Conservation (phyloP, 345 rosid genomes). For the Lepidium africanum region DNA sequence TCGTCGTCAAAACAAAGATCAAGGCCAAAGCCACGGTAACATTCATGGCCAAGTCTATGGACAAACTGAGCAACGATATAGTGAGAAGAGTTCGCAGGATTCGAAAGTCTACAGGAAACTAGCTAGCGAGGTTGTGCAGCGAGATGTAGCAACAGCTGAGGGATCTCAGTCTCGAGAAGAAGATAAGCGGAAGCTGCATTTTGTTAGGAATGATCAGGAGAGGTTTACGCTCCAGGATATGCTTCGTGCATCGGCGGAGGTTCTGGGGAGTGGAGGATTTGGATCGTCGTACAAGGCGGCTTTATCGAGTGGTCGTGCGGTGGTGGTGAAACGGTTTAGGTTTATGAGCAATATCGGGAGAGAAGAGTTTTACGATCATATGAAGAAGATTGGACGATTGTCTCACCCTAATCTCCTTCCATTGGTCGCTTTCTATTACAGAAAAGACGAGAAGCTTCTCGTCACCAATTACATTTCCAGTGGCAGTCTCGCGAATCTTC, state of each 20-base stretch:
- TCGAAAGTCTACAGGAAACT: constrained; percentile 27
- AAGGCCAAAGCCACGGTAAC: neutral
- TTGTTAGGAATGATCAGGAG: constrained; percentile 45
- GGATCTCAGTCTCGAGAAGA: constrained; percentile 3
- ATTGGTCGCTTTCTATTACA: constrained; percentile 53
- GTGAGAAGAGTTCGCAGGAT: constrained; percentile 14
- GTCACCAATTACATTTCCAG: constrained; percentile 53
- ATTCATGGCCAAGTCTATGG: neutral
- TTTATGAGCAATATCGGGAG: constrained; percentile 50
- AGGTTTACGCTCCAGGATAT: constrained; percentile 67
- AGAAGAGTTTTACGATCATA: constrained; percentile 60
- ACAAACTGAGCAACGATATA: constrained; percentile 13
- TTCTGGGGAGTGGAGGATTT: constrained; percentile 63
- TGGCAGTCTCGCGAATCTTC: constrained; percentile 78
- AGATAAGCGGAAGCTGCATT: constrained; percentile 35
- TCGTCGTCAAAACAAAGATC: neutral
- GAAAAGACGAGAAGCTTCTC: constrained; percentile 81
- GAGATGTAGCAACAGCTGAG: constrained; percentile 16
- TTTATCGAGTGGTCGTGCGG: constrained; percentile 39
- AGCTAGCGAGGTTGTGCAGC: constrained; percentile 2
- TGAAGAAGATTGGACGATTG: constrained; percentile 56
- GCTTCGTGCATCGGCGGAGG: constrained; percentile 76
- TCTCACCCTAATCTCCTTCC: constrained; percentile 75
- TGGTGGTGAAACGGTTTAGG: constrained; percentile 78
- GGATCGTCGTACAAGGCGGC: constrained; percentile 85